Evolutionary conservation across 2,329 filamentous ascomycete species (phyloP).

Genomic region (Pyrenochaeta sp.): DNA sequence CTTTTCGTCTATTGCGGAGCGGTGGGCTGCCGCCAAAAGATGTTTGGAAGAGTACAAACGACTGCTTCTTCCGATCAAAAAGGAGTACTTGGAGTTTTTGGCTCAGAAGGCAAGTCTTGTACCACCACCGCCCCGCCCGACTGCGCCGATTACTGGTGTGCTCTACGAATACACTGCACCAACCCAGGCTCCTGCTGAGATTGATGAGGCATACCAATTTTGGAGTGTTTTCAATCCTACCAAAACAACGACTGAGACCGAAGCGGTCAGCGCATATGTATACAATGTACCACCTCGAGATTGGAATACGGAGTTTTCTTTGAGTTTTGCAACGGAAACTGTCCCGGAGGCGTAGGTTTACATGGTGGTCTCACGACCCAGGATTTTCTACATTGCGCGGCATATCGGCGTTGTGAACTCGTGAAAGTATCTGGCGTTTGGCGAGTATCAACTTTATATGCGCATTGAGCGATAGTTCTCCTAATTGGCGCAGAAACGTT

Average conservation of each 20-base stretch:
- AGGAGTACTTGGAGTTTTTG: constrained; percentile 45
- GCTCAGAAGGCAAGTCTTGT: constrained; percentile 35
- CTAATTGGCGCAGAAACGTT: too few relatives aligned
- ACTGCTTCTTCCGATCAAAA: constrained; percentile 39
- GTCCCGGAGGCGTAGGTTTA: constrained; percentile 14
- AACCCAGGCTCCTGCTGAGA: constrained; percentile 14
- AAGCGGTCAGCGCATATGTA: constrained; percentile 26
- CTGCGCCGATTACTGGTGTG: constrained; percentile 7
- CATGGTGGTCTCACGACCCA: background rate
- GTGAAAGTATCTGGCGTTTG: background rate
- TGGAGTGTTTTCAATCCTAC: constrained; percentile 43
- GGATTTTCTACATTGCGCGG: background rate
- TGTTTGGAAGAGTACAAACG: constrained; percentile 47
- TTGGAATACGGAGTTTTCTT: constrained; percentile 44
- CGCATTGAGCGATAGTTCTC: background rate
- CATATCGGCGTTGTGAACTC: background rate
- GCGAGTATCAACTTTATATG: background rate
- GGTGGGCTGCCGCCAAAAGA: constrained; percentile 45
- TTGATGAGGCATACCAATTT: constrained; percentile 39
- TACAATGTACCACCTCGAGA: constrained; percentile 39
- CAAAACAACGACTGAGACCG: constrained; percentile 32
- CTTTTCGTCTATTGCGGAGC: constrained; percentile 45
- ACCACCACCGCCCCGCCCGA: constrained; percentile 14
- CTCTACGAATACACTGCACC: constrained; percentile 21
- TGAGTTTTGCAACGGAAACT: constrained; percentile 33